These are phyloP conservation scores for Chlamydomonas sp. DNA, from an alignment of 139 green algal genomes.

Conservation along the genomic window DNA sequence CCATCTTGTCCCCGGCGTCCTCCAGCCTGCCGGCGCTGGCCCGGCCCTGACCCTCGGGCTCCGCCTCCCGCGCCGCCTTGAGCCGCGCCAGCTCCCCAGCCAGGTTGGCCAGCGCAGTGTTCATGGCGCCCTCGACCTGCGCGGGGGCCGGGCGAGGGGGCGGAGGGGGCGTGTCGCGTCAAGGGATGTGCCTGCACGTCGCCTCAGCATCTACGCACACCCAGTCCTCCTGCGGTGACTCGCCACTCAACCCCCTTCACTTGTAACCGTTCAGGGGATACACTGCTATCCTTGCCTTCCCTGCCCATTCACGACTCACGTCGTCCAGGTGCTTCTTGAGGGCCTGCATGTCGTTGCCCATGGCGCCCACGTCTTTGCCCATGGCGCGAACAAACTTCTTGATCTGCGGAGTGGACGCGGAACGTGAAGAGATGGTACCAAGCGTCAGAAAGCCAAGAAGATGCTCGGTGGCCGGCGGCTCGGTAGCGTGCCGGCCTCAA, in stretches of 20 bases:
- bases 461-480: too few relatives aligned
- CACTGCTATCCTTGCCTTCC: too few relatives aligned
- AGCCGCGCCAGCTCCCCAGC: conserved; percentile 13
- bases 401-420: conserved; percentile 4
- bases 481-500: too few relatives aligned
- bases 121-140: conserved; percentile 30
- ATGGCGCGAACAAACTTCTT: conserved; percentile 44
- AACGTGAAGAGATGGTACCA: too few relatives aligned
- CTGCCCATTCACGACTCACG: neutral
- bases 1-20: conserved; percentile 13
- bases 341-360: conserved; percentile 42
- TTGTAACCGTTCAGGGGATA: neutral
- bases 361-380: conserved; percentile 41
- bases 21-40: conserved; percentile 5
- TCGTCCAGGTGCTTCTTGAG: conserved; percentile 43
- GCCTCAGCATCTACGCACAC: too few relatives aligned
- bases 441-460: too few relatives aligned
- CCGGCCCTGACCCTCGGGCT: neutral
- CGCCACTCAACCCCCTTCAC: too few relatives aligned
- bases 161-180: neutral
- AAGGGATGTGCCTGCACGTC: neutral
- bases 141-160: neutral
- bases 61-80: conserved; percentile 5
- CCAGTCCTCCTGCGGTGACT: too few relatives aligned
- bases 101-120: conserved; percentile 34